phyloP scores from a whole-genome alignment of 106 monocot species.

The Narthecium ossifragum region DNA sequence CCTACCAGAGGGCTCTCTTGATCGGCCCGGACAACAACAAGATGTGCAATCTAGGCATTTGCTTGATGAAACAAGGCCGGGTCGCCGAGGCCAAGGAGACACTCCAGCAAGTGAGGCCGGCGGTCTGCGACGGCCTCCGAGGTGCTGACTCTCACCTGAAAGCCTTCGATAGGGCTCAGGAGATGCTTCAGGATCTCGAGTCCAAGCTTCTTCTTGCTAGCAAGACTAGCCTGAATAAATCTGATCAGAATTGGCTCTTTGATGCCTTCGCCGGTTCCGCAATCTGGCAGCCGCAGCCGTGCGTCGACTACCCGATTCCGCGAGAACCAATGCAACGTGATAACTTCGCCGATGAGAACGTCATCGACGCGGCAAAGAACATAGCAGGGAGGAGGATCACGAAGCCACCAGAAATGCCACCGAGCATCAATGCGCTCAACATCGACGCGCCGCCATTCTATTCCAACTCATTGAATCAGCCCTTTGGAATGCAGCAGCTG shows the following conservation, averaged over 20 bases:
- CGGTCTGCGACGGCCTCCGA: conserved; percentile 30
- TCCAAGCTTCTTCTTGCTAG: too few relatives aligned
- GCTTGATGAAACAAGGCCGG: too few relatives aligned
- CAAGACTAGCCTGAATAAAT: too few relatives aligned
- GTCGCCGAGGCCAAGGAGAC: conserved; percentile 73
- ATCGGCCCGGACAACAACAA: too few relatives aligned
- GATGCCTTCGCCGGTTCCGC: conserved; percentile 30
- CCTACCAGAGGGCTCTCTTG: too few relatives aligned
- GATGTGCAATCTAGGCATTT: too few relatives aligned
- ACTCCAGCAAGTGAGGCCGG: conserved; percentile 49
- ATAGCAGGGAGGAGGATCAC: too few relatives aligned
- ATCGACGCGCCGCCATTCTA: conserved; percentile 70
- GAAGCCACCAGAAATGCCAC: too few relatives aligned
- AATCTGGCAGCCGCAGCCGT: conserved; percentile 79
- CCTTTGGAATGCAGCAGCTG: conserved; percentile 1
- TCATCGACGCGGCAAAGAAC: too few relatives aligned
- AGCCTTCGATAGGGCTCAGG: too few relatives aligned
- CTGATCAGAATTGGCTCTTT: conserved; percentile 24
- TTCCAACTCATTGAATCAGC: conserved; percentile 9
- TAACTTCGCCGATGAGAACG: conserved; percentile 73
- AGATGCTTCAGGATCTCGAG: too few relatives aligned
- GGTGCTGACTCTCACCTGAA: conserved; percentile 80
- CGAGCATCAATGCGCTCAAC: conserved; percentile 42
- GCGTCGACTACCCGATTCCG: conserved; percentile 22
- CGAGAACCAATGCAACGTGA: neutral